Evolutionary conservation across 768 basidiomycete genomes (phyloP).

Genomic region (Termitomyces sp.): DNA sequence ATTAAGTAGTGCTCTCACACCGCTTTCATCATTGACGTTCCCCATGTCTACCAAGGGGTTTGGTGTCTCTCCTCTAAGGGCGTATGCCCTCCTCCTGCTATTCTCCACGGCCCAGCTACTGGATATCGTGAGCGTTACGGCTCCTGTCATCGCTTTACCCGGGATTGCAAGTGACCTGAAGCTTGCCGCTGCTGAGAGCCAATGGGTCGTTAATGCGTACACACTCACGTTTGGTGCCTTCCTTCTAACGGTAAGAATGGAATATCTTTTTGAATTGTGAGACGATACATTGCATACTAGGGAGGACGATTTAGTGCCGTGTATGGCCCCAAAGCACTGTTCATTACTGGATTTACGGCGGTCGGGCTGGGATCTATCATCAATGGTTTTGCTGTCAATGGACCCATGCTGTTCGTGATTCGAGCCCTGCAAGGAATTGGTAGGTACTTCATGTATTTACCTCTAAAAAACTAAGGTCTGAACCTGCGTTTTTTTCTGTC

Average conservation of each 20-base stretch:
- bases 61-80: conserved; percentile 11
- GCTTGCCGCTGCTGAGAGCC: conserved; percentile 16
- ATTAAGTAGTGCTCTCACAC: too few species aligned
- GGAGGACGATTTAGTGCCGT: conserved; percentile 34
- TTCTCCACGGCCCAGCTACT: conserved; percentile 38
- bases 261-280: not conserved
- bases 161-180: conserved; percentile 18
- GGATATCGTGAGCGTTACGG: conserved; percentile 39
- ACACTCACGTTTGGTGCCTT: conserved; percentile 37
- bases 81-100: conserved; percentile 22
- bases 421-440: conserved; percentile 47
- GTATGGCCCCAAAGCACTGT: conserved; percentile 34
- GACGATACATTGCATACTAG: conserved; percentile 8
- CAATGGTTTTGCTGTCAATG: conserved; percentile 40
- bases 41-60: not conserved
- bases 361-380: conserved; percentile 41
- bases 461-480: not conserved
- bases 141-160: conserved; percentile 33
- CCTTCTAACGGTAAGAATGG: conserved; percentile 19
- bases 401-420: conserved; percentile 44
- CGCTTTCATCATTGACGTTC: not conserved
- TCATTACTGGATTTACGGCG: conserved; percentile 36
- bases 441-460: conserved; percentile 8
- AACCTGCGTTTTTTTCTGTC: too few species aligned
- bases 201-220: conserved; percentile 37